These are phyloP conservation scores for Termitomyces sp. DNA, from an alignment of 768 basidiomycete genomes.

Conservation along the genomic window DNA sequence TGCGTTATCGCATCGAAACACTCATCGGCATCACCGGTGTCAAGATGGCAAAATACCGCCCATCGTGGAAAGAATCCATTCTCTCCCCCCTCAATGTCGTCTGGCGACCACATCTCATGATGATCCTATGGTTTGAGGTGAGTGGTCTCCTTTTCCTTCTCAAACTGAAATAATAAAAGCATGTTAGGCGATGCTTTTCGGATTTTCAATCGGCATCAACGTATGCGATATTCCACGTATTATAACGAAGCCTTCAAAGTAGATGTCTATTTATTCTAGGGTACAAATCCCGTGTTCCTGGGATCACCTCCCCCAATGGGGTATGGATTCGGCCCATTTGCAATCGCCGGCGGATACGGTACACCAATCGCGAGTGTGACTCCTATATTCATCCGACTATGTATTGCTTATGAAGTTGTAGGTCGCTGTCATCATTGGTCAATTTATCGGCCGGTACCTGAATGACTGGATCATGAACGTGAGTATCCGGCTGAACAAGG, in stretches of 20 bases:
- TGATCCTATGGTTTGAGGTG: constrained; percentile 36
- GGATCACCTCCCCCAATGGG: constrained; percentile 20
- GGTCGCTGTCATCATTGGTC: constrained; percentile 32
- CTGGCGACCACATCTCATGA: constrained; percentile 42
- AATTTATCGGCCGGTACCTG: constrained; percentile 29
- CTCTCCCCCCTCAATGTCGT: constrained; percentile 32
- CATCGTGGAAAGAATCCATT: constrained; percentile 30
- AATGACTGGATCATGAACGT: constrained; percentile 30
- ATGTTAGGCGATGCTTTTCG: constrained; percentile 21
- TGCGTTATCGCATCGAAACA: constrained; percentile 44
- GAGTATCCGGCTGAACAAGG: constrained; percentile 27
- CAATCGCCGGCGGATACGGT: constrained; percentile 33
- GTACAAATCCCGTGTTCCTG: constrained; percentile 20
- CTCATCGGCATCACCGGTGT: constrained; percentile 47
- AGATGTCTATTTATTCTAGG: constrained; percentile 25
- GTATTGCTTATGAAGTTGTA: background rate
- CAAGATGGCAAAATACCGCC: constrained; percentile 40
- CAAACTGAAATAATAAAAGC: background rate
- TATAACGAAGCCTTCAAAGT: constrained; percentile 9
- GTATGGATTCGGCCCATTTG: constrained; percentile 34
- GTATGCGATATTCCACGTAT: constrained; percentile 21
- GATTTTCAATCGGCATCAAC: constrained; percentile 27
- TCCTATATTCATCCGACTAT: background rate
- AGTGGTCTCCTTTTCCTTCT: background rate
- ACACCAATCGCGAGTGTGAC: constrained; percentile 28